Evolutionary conservation across 2,329 filamentous ascomycete genomes (phyloP), one percentile per base, ranked within the genome.

Genomic region (Fusarium continuum): DNA sequence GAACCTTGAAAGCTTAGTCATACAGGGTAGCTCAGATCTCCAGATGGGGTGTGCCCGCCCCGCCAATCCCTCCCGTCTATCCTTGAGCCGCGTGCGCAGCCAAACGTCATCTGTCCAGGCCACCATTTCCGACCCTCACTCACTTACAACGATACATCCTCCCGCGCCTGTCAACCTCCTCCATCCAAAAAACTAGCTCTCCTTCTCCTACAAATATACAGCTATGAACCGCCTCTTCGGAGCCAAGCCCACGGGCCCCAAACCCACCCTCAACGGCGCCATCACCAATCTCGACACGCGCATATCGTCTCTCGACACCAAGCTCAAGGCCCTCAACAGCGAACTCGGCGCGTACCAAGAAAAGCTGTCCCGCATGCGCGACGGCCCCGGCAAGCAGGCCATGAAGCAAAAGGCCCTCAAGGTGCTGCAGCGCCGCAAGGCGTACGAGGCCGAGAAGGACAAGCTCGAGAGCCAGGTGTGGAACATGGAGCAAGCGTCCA

Each of bases 401-500:
- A 88, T 99, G 71, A 96, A 95, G 75, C 89, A 96, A 73, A 97
- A 97, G 74, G 94, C 94, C 3, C 89, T 97, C 71, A 97, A 97
- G 72, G 88, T 98, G 10, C 88, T 98, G 3, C 92, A 97, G 79
- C 91, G 93, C 56, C 90, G 94, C 69, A 97, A 96, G 76, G 90
- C 93, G 78, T 96, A 97, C 86, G 95, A 99, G 79, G 84, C 87
- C 4, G 93, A 97, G 78, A 92, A 94, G 66, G 93, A 97, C 72
- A 93, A 98, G 79, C 88, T 98, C 49, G 91, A 96, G 79, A 86
- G 90, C 66, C 95, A 99, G 79, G 92, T 92, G 19, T 98, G 93
- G 93, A 98, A 98, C 80, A 97, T 99, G 93, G 93, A 98, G 80
- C 93, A 97, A 79, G 93, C 94, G 4, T 91, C 91, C 75, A 96